Percentiles rank a stretch among this genome's conserved stretches.
phyloP scores from a whole-genome alignment of 768 basidiomycete genomes.

The Suillus fuscotomentosus region DNA sequence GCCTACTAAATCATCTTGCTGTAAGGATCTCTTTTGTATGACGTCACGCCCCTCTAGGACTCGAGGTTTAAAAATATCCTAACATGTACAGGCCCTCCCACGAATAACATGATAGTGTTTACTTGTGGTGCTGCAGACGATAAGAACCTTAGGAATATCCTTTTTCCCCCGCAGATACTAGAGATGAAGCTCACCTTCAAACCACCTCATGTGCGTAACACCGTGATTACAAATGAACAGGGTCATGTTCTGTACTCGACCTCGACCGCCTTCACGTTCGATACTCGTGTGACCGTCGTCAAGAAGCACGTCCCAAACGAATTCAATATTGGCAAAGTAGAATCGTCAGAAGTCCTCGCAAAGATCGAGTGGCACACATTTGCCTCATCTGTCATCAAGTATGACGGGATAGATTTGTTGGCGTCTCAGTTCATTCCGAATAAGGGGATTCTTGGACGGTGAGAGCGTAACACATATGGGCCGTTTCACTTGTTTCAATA shows the following conservation, averaged over 20 bases:
- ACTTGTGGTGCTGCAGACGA: neutral
- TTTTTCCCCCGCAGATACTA: neutral
- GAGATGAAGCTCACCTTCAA: constrained; percentile 3
- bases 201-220: constrained; percentile 9
- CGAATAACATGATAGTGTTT: neutral
- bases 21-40: neutral
- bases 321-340: constrained; percentile 10
- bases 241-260: constrained; percentile 15
- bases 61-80: neutral
- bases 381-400: constrained; percentile 20
- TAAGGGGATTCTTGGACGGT: constrained; percentile 10
- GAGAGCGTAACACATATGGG: neutral
- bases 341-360: constrained; percentile 23
- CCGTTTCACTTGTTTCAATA: neutral
- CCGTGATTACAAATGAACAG: constrained; percentile 7
- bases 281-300: constrained; percentile 9
- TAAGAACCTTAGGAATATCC: neutral
- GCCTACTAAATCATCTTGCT: neutral
- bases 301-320: constrained; percentile 8
- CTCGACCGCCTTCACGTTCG: constrained; percentile 10
- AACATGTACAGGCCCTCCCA: neutral
- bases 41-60: neutral
- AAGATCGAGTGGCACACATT: constrained; percentile 25
- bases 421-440: constrained; percentile 14
- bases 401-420: constrained; percentile 19